phyloP scores from a whole-genome alignment of 805 yeast species.

The Candida verbasci region DNA sequence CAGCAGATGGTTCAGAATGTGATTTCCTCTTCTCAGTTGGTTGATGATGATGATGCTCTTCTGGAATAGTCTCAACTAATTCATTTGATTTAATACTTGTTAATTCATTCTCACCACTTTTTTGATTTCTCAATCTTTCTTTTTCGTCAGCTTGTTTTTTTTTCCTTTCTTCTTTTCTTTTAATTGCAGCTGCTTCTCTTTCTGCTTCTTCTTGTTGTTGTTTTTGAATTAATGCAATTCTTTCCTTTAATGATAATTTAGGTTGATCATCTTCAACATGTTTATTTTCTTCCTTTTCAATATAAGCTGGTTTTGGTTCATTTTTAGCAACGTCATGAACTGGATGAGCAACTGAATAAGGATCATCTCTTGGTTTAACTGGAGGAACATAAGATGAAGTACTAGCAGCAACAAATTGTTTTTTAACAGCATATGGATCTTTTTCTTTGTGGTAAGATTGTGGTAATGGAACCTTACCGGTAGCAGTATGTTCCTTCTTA shows the following conservation, averaged over 20 bases:
- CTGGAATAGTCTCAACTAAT: background rate
- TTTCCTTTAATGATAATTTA: conserved; percentile 75
- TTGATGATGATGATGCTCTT: background rate
- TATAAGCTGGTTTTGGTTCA: conserved; percentile 12
- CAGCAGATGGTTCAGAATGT: no score
- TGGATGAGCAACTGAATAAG: conserved; percentile 26
- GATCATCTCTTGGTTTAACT: conserved; percentile 36
- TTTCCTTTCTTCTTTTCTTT: conserved; percentile 49
- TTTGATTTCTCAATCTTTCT: conserved; percentile 18
- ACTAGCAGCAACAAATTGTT: conserved; percentile 51
- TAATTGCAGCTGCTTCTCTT: conserved; percentile 56
- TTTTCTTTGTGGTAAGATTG: conserved; percentile 24
- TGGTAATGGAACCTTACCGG: conserved; percentile 14
- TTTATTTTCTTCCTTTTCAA: conserved; percentile 16
- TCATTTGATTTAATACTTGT: background rate
- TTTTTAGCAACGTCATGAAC: conserved; percentile 19
- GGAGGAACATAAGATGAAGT: conserved; percentile 59
- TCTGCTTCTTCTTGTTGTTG: conserved; percentile 79
- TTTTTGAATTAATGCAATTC: conserved; percentile 79
- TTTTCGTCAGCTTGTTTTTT: conserved; percentile 32
- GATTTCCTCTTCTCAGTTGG: conserved; percentile 3
- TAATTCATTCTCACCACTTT: conserved; percentile 7
- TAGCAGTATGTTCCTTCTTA: no score
- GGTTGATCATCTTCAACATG: conserved; percentile 53
- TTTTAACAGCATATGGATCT: conserved; percentile 48